Conservation (phyloP, 176 grass and related monocot genomes). For the Poa annua region DNA sequence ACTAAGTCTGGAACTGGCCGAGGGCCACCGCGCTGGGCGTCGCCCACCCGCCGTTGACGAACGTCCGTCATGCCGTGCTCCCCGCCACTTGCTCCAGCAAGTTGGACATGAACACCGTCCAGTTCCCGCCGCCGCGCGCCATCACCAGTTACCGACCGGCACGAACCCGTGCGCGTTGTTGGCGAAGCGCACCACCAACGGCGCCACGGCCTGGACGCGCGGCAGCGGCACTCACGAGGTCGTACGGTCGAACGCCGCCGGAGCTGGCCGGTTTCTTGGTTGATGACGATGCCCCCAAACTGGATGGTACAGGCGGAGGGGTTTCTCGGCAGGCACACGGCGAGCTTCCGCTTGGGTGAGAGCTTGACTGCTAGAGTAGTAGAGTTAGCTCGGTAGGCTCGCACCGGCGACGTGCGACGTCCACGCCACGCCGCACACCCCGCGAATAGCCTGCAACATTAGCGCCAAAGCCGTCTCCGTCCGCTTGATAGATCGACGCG, state of each 20-base stretch:
- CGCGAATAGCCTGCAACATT: too few species aligned
- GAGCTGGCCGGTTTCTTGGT: not conserved
- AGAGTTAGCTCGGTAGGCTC: constrained; percentile 26
- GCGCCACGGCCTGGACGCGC: constrained; percentile 23
- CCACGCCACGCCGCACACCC: too few species aligned
- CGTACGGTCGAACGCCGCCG: constrained; percentile 28
- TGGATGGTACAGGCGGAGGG: constrained; percentile 34
- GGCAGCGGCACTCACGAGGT: not conserved
- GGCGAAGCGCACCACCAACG: constrained; percentile 59
- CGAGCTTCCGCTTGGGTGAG: constrained; percentile 38
- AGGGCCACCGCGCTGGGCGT: constrained; percentile 38
- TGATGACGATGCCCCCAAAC: constrained; percentile 41
- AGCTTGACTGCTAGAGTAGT: too few species aligned
- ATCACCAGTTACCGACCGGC: too few species aligned
- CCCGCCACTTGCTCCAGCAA: constrained; percentile 43
- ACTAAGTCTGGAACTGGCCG: constrained; percentile 54
- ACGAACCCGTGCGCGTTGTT: constrained; percentile 16
- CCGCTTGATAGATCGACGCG: too few species aligned
- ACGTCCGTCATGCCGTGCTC: constrained; percentile 48
- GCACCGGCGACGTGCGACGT: constrained; percentile 45
- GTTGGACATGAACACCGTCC: constrained; percentile 49
- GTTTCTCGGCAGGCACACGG: constrained; percentile 51
- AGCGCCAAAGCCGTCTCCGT: too few species aligned
- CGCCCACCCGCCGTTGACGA: constrained; percentile 18
- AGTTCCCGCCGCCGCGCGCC: constrained; percentile 50